Base-by-base conservation (phyloP, 1,284 basidiomycete genomes). In the Schizophyllum amplum region DNA sequence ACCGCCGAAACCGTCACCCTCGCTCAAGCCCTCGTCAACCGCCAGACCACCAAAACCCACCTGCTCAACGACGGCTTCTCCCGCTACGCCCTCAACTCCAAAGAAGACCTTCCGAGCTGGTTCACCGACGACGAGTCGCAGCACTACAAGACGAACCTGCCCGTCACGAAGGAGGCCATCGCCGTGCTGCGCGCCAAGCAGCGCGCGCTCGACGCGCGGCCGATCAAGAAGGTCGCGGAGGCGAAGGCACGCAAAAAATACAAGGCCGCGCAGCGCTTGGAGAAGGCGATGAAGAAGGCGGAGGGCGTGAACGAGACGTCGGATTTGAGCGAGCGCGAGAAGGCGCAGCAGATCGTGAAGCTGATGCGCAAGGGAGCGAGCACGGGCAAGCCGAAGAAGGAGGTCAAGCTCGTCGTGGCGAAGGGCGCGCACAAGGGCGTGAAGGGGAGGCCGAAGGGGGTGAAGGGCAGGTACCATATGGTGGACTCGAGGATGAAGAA, bases 211-310 rank as follows among this genome's bases (percentile, higher is more conserved):
- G 94, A 99, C 68, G 95, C 96, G 1, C 84, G 97, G 13, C 97
- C 97, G 17, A 99, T 99, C 75, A 99, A 98, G 77, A 99, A 99
- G 79, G 81, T 99, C 11, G 97, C 96, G 20, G 97, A 99, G 75
- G 97, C 97, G 49, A 99, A 99, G 73, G 94, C 93, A 42, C 82
- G 97, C 60, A 99, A 99, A 76, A 99, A 99, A 78, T 75, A 92
- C 70, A 92, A 90, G 72, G 92, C 94, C 4, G 80, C 84, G 21
- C 88, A 92, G 65, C 78, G 87, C 53, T 74, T 98, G 21, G 92
- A 97, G 65, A 96, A 94, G 72, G 93, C 93, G 15, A 86, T 94
- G 81, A 94, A 92, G 75, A 98, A 97, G 75, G 97, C 96, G 1
- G 95, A 98, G 67, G 93, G 92, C 56, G 86, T 99, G 60, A 94